Evolutionary conservation across 2,329 filamentous ascomycete genomes (phyloP), one percentile per base, ranked within the genome.

Genomic region (Fusarium sp.): DNA sequence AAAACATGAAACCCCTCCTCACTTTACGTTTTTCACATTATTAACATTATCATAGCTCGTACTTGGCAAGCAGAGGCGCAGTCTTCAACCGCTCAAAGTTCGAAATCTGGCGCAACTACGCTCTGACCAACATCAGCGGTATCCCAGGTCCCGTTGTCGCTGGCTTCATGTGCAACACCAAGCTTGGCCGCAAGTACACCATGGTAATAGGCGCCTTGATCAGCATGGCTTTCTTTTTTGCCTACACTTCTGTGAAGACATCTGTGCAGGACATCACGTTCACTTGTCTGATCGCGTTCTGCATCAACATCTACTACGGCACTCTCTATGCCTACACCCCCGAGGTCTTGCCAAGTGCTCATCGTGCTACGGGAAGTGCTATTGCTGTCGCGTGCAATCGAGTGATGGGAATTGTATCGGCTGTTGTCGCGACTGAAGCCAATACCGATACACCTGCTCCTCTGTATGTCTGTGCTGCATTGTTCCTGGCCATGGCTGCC

Each of bases 361-460:
- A 94, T 76, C 86, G 92, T 6, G 91, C 91, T 0, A 94, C 92
- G 0, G 92, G 92, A 16, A 94, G 93, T 76, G 92, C 91, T 3
- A 87, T 94, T 46, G 89, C 91, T 0, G 92, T 94, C 37, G 90
- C 88, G 0, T 89, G 88, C 69, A 94, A 94, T 74, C 86, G 92
- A 4, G 79, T 94, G 72, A 94, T 94, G 92, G 92, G 92, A 4
- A 92, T 94, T 48, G 74, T 94, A 59, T 91, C 88, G 15, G 91
- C 92, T 0, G 86, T 94, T 14, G 88, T 94, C 37, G 91, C 89
- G 0, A 90, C 88, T 1, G 85, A 84, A 37, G 88, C 89, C 0
- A 81, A 91, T 75, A 92, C 90, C 3, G 79, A 81, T 0, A 93
- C 90, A 0, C 82, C 87, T 0, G 90, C 88, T 4, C 91, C 91